These are phyloP conservation scores for Funneliformis caledonium DNA, from an alignment of 371 early-diverging fungal species.

Conservation along the genomic window DNA sequence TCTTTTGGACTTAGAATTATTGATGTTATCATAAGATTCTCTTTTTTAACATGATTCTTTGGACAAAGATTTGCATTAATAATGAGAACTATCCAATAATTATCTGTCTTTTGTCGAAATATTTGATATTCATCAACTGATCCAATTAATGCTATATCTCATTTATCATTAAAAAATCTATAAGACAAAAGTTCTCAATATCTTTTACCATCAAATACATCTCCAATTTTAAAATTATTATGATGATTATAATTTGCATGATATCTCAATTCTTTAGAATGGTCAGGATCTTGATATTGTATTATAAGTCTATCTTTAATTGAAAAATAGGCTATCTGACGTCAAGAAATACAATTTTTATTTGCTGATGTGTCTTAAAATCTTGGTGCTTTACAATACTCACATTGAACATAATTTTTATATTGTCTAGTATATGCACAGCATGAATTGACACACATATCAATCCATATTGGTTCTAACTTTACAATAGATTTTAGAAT, in stretches of 20 bases:
- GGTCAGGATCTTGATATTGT: constrained; percentile 13
- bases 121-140: constrained; percentile 9
- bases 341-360: background rate
- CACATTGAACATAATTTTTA: background rate
- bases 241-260: background rate
- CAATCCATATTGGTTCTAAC: background rate
- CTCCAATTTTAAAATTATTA: background rate
- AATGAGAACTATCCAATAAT: background rate
- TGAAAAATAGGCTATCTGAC: constrained; percentile 3
- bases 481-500: background rate
- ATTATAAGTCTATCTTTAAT: background rate
- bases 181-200: background rate
- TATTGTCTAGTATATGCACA: background rate
- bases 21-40: background rate
- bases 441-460: constrained; percentile 3
- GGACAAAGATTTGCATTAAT: constrained; percentile 4
- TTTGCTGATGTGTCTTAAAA: background rate
- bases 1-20: background rate
- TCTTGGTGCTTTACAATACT: background rate
- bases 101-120: constrained; percentile 13
- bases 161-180: background rate
- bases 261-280: background rate
- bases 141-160: background rate
- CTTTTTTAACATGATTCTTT: background rate
- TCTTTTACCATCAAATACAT: background rate